A percentile compares a stretch with the other conserved stretches of the same genome.
phyloP scores from a whole-genome alignment of 768 basidiomycete genomes.

The Hypholoma sublateritium region DNA sequence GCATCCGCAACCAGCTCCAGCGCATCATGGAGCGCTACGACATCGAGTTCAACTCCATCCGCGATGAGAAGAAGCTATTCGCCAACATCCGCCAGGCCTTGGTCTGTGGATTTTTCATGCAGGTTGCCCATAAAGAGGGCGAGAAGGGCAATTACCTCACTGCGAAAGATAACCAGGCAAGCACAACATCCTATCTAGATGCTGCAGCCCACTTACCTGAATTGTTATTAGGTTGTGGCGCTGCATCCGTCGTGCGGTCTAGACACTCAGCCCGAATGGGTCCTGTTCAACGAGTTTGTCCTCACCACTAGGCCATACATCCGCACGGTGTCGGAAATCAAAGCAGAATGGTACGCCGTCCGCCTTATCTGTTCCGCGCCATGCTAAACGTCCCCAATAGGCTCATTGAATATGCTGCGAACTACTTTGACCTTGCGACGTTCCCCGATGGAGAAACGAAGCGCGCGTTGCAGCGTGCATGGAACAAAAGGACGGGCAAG shows the following conservation, averaged over 20 bases:
- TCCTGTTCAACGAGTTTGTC: slow-evolving; percentile 93
- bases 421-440: slow-evolving; percentile 66
- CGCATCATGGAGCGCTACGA: slow-evolving; percentile 92
- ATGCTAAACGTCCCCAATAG: slow-evolving; percentile 21
- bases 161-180: slow-evolving; percentile 91
- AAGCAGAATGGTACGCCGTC: slow-evolving; percentile 72
- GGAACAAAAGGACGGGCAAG: slow-evolving; percentile 54
- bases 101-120: slow-evolving; percentile 97
- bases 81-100: slow-evolving; percentile 78
- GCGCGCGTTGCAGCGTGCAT: slow-evolving; percentile 53
- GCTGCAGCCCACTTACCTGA: slow-evolving; percentile 1
- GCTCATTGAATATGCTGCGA: slow-evolving; percentile 37
- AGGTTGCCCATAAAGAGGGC: slow-evolving; percentile 92
- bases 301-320: slow-evolving; percentile 88
- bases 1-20: slow-evolving; percentile 86
- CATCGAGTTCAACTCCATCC: slow-evolving; percentile 67
- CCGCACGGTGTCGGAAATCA: slow-evolving; percentile 86
- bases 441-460: slow-evolving; percentile 78
- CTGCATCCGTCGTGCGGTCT: slow-evolving; percentile 89
- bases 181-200: slow-evolving; percentile 15
- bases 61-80: slow-evolving; percentile 71
- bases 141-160: slow-evolving; percentile 88
- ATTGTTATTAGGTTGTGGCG: slow-evolving; percentile 51
- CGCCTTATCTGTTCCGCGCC: slow-evolving; percentile 1
- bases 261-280: slow-evolving; percentile 89